Evolutionary conservation across 495 filamentous ascomycete species (phyloP).

Genomic region (Penicillium egyptiacum): DNA sequence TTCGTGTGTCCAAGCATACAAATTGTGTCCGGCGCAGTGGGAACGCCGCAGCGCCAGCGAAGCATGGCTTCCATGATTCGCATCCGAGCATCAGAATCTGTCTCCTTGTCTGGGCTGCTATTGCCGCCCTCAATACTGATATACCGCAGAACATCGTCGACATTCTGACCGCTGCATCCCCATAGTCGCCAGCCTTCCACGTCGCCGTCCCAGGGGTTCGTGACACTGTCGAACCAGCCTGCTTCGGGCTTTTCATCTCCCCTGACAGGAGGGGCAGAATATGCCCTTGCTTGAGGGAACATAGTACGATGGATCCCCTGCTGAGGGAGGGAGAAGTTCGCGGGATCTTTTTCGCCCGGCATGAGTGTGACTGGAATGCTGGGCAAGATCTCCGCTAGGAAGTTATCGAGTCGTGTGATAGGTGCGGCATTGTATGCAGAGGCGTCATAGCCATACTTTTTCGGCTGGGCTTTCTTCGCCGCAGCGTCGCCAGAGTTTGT

Average conservation of each 20-base stretch:
- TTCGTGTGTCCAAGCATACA: conserved; percentile 57
- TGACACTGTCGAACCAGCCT: conserved; percentile 84
- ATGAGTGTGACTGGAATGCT: conserved; percentile 78
- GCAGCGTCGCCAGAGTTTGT: conserved; percentile 25
- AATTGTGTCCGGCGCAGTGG: conserved; percentile 93
- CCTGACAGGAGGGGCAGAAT: conserved; percentile 52
- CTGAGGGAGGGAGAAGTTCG: conserved; percentile 76
- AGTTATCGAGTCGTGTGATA: conserved; percentile 76
- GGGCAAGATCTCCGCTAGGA: conserved; percentile 77
- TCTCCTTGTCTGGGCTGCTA: conserved; percentile 19
- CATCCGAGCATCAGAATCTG: conserved; percentile 62
- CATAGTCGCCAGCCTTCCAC: conserved; percentile 84
- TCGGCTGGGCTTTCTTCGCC: conserved; percentile 52
- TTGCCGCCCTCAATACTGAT: conserved; percentile 49
- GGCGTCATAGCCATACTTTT: conserved; percentile 95
- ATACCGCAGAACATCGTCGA: conserved; percentile 93
- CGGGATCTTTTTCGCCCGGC: conserved; percentile 73
- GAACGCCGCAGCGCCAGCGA: conserved; percentile 87
- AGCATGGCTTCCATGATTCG: conserved; percentile 90
- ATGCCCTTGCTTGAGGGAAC: conserved; percentile 72
- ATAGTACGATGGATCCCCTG: conserved; percentile 81
- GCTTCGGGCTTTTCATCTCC: conserved; percentile 47
- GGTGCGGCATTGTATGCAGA: conserved; percentile 82
- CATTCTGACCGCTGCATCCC: conserved; percentile 84
- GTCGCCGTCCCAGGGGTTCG: conserved; percentile 90